These are phyloP conservation scores for Apiospora sp. DNA, from an alignment of 2,329 filamentous ascomycete genomes.

Conservation along the genomic window DNA sequence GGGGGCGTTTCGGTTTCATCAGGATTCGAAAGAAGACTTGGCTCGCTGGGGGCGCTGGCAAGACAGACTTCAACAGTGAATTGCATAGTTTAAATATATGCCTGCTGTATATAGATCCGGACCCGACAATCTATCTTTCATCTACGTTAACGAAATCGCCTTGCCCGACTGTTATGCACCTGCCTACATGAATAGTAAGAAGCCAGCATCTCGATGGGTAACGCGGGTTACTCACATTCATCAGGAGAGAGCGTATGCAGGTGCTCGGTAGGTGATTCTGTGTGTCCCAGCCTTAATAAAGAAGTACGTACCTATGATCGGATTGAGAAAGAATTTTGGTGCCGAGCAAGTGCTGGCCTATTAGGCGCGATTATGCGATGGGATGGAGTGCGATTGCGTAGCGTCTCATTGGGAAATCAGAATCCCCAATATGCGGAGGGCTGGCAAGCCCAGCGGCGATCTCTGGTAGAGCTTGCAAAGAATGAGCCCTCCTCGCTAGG, in stretches of 20 bases:
- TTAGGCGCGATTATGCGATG: constrained; percentile 21
- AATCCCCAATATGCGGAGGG: constrained; percentile 22
- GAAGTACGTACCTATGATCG: constrained; percentile 1
- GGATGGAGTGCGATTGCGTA: constrained; percentile 19
- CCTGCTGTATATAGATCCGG: not conserved
- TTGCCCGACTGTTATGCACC: not conserved
- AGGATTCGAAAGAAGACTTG: constrained; percentile 22
- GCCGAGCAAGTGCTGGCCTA: constrained; percentile 8
- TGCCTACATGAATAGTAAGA: not conserved
- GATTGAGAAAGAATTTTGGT: constrained; percentile 14
- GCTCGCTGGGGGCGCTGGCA: constrained; percentile 5
- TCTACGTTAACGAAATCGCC: not conserved
- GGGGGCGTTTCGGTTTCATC: constrained; percentile 22
- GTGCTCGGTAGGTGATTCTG: constrained; percentile 18
- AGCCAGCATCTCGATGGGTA: constrained; percentile 5
- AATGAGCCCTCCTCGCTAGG: constrained; percentile 18
- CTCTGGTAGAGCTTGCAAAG: constrained; percentile 11
- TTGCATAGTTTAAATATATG: not conserved
- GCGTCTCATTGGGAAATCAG: constrained; percentile 18
- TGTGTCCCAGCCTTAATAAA: constrained; percentile 14
- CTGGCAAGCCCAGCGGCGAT: constrained; percentile 20
- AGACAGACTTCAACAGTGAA: constrained; percentile 16
- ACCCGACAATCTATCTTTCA: not conserved
- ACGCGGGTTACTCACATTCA: constrained; percentile 17
- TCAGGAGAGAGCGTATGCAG: constrained; percentile 2